A percentile compares a stretch with the other conserved stretches of the same genome.
Evolutionary conservation across 352 stramenopile species (phyloP).

Genomic region (Phytophthora crassamura): DNA sequence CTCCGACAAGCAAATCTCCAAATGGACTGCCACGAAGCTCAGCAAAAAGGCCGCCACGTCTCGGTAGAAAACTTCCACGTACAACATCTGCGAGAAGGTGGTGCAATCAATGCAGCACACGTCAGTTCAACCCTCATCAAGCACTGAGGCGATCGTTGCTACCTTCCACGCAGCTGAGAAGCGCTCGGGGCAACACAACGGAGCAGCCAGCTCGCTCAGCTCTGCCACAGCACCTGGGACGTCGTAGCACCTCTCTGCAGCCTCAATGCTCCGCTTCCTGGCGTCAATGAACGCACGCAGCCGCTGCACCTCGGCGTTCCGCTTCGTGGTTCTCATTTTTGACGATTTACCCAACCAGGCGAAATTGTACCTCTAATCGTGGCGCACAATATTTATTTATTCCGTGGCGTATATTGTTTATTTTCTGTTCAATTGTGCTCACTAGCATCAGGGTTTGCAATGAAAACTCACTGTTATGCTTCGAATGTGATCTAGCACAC

Average conservation of each 20-base stretch:
- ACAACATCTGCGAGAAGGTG: constrained; percentile 44
- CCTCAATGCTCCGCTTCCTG: constrained; percentile 51
- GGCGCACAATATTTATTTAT: too few relatives aligned
- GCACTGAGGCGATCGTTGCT: not conserved
- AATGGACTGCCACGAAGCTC: constrained; percentile 55
- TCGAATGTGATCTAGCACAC: too few relatives aligned
- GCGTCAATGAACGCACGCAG: constrained; percentile 60
- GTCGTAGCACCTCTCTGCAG: constrained; percentile 60
- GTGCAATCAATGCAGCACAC: not conserved
- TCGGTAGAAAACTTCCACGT: constrained; percentile 62
- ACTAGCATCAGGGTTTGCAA: too few relatives aligned
- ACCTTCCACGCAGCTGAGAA: constrained; percentile 63
- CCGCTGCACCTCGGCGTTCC: constrained; percentile 37
- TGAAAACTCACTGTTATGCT: too few relatives aligned
- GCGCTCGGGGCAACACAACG: constrained; percentile 34
- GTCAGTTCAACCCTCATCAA: not conserved
- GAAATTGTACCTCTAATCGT: too few relatives aligned
- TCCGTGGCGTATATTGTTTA: too few relatives aligned
- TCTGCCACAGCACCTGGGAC: constrained; percentile 32
- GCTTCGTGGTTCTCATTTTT: constrained; percentile 7
- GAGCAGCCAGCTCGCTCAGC: constrained; percentile 47
- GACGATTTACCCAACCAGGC: not conserved
- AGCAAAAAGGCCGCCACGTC: constrained; percentile 62
- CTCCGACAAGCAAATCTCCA: constrained; percentile 58
- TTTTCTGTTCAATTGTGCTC: too few relatives aligned